These are phyloP conservation scores for Zarea fungicola DNA, from an alignment of 2,329 filamentous ascomycete genomes.

Conservation along the genomic window DNA sequence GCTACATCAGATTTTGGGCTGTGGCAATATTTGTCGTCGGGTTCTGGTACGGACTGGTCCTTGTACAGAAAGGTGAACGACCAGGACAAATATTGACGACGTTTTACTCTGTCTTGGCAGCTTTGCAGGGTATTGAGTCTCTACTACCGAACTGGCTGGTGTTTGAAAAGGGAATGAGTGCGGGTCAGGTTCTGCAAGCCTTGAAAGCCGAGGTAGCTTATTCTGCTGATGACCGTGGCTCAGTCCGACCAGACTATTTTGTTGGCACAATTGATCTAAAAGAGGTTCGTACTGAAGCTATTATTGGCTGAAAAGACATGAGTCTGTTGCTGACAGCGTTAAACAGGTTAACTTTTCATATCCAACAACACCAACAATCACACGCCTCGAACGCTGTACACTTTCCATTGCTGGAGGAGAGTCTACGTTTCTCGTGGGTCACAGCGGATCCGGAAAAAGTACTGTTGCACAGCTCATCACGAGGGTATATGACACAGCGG, in stretches of 20 bases:
- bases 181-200: slow-evolving; percentile 57
- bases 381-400: slow-evolving; percentile 55
- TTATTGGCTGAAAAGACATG: too few relatives aligned
- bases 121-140: slow-evolving; percentile 68
- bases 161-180: slow-evolving; percentile 72
- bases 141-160: slow-evolving; percentile 73
- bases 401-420: slow-evolving; percentile 68
- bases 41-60: slow-evolving; percentile 77
- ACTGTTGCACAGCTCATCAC: slow-evolving; percentile 77
- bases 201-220: slow-evolving; percentile 31
- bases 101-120: slow-evolving; percentile 76
- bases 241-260: slow-evolving; percentile 39
- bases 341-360: slow-evolving; percentile 77
- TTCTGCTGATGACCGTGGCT: neutral
- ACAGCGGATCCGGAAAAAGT: slow-evolving; percentile 88
- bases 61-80: slow-evolving; percentile 57
- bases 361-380: slow-evolving; percentile 58
- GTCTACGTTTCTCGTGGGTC: slow-evolving; percentile 76
- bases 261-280: slow-evolving; percentile 64
- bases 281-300: slow-evolving; percentile 35
- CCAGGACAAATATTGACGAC: slow-evolving; percentile 71
- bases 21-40: slow-evolving; percentile 78
- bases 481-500: slow-evolving; percentile 64
- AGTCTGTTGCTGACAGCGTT: neutral
- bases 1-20: slow-evolving; percentile 67